These are phyloP conservation scores for Cercophora samala DNA, from an alignment of 495 filamentous ascomycete genomes.

Conservation along the genomic window DNA sequence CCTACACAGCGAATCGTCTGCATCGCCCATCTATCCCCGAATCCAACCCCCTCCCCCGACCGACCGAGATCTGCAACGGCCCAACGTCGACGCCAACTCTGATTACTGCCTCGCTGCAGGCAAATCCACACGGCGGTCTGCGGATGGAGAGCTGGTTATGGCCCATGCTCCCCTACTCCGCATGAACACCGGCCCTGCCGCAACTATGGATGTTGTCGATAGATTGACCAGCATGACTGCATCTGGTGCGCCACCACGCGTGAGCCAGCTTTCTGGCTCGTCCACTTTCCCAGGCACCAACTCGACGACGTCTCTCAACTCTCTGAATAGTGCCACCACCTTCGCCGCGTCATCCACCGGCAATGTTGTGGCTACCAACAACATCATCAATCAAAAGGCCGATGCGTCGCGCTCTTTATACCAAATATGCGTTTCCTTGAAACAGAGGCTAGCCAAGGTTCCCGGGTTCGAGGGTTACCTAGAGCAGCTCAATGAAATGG, in stretches of 20 bases:
- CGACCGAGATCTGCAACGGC: slow-evolving; percentile 10
- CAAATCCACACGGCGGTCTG: slow-evolving; percentile 20
- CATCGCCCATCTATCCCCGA: background rate
- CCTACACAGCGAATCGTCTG: background rate
- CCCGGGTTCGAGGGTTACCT: slow-evolving; percentile 75
- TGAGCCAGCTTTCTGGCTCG: slow-evolving; percentile 53
- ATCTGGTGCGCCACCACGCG: slow-evolving; percentile 41
- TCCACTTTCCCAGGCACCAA: slow-evolving; percentile 48
- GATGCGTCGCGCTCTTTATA: slow-evolving; percentile 86
- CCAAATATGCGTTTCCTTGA: slow-evolving; percentile 85
- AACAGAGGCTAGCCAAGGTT: slow-evolving; percentile 73
- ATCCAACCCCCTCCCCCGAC: background rate
- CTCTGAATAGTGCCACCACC: slow-evolving; percentile 44
- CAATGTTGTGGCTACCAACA: slow-evolving; percentile 68
- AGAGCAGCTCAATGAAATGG: slow-evolving; percentile 53
- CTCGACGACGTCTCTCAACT: slow-evolving; percentile 47
- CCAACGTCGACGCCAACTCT: background rate
- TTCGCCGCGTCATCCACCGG: slow-evolving; percentile 42
- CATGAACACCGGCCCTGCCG: slow-evolving; percentile 51
- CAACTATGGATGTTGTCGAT: slow-evolving; percentile 39
- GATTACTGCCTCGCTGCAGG: slow-evolving; percentile 20
- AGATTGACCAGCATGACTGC: slow-evolving; percentile 40
- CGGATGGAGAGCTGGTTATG: slow-evolving; percentile 46
- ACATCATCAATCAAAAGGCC: slow-evolving; percentile 92
- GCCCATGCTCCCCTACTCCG: slow-evolving; percentile 50